These are phyloP conservation scores for Cystofilobasidium bisporidii DNA, from an alignment of 768 basidiomycete genomes.

Conservation along the genomic window DNA sequence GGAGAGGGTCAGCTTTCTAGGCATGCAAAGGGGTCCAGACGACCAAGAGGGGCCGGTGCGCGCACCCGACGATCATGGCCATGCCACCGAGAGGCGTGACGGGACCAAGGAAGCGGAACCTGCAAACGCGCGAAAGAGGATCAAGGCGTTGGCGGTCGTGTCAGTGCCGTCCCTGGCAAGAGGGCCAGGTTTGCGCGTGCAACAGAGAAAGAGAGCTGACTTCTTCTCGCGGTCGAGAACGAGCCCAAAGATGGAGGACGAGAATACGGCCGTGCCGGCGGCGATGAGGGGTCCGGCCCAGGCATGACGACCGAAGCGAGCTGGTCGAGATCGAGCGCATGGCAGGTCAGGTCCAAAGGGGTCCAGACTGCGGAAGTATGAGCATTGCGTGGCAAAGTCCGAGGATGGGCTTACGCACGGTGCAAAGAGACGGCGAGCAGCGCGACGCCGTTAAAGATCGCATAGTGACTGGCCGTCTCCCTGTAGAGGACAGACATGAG, in stretches of 20 bases:
- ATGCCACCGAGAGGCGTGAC: constrained; percentile 22
- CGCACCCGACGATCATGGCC: constrained; percentile 19
- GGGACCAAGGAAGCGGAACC: constrained; percentile 19
- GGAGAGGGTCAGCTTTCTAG: too few species aligned
- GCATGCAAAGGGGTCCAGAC: too few species aligned
- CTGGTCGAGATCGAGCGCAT: constrained; percentile 3
- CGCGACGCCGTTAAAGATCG: constrained; percentile 16
- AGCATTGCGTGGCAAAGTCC: too few species aligned
- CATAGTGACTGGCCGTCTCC: constrained; percentile 23
- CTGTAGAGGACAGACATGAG: neutral
- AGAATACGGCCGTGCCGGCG: constrained; percentile 10
- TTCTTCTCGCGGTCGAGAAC: constrained; percentile 19
- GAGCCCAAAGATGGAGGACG: constrained; percentile 10
- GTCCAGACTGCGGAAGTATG: too few species aligned
- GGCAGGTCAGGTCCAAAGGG: neutral
- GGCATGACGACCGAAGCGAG: constrained; percentile 17
- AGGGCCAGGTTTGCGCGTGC: neutral
- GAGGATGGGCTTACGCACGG: constrained; percentile 2
- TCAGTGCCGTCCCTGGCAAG: neutral
- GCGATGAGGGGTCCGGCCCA: constrained; percentile 25
- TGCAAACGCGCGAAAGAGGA: neutral
- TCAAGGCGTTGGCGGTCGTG: neutral
- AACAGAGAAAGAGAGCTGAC: neutral
- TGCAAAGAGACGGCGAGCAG: constrained; percentile 3
- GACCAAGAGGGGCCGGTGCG: too few species aligned